Evolutionary conservation across 2,329 filamentous ascomycete genomes (phyloP).

Genomic region (Colletotrichum siamense): DNA sequence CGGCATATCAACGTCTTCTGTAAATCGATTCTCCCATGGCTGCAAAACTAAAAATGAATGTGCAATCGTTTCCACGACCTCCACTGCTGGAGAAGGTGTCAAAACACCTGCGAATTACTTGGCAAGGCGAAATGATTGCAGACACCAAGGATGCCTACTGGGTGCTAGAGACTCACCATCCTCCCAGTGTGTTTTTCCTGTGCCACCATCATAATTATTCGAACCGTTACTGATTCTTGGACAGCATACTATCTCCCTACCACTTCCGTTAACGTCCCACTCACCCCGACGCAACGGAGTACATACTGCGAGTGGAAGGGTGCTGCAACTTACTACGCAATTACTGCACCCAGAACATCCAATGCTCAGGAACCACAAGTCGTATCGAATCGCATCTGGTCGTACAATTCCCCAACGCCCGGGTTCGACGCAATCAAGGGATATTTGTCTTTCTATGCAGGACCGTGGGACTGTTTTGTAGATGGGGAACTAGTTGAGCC

Average conservation of each 20-base stretch:
- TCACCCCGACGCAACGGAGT: constrained; percentile 48
- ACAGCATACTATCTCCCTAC: constrained; percentile 66
- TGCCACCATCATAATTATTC: background rate
- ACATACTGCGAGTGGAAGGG: constrained; percentile 69
- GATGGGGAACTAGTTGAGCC: constrained; percentile 65
- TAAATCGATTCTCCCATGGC: background rate
- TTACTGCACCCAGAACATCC: constrained; percentile 42
- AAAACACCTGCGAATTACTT: constrained; percentile 62
- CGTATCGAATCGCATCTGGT: constrained; percentile 62
- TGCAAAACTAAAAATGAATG: constrained; percentile 49
- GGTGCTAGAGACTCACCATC: constrained; percentile 68
- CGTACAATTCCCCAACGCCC: constrained; percentile 59
- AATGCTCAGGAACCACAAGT: constrained; percentile 31
- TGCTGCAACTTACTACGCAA: constrained; percentile 61
- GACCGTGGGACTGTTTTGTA: constrained; percentile 67
- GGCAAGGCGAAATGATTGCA: constrained; percentile 58
- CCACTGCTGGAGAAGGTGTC: constrained; percentile 59
- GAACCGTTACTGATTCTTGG: background rate
- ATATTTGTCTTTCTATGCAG: constrained; percentile 65
- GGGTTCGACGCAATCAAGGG: constrained; percentile 59
- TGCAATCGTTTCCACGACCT: constrained; percentile 63
- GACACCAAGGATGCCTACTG: constrained; percentile 65
- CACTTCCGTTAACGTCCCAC: constrained; percentile 49
- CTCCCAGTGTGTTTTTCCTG: constrained; percentile 52
- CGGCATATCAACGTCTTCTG: too few relatives aligned